Conservation (phyloP, 2,329 filamentous ascomycete species). For the Didymella pomorum region DNA sequence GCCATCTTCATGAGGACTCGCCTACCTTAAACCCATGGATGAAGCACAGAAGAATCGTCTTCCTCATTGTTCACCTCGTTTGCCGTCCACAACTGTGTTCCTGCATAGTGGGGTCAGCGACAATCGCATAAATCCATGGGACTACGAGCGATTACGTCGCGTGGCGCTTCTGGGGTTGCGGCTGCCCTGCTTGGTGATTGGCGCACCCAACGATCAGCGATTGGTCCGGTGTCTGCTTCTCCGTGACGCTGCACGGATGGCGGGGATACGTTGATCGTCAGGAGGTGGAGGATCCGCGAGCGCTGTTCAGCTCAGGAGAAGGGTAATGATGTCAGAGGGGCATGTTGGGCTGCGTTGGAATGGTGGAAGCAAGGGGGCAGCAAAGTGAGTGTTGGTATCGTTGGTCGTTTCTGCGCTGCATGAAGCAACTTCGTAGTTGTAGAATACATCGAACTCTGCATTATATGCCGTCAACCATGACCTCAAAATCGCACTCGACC, state of each 20-base stretch:
- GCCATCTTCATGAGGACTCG: background rate
- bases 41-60: conserved; percentile 81
- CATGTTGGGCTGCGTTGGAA: too few relatives aligned
- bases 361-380: too few relatives aligned
- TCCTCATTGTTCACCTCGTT: conserved; percentile 69
- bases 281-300: conserved; percentile 13
- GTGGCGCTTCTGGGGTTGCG: conserved; percentile 24
- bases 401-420: too few relatives aligned
- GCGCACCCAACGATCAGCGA: background rate
- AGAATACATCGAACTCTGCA: too few relatives aligned
- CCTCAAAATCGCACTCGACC: background rate
- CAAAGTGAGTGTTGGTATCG: too few relatives aligned
- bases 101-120: conserved; percentile 41
- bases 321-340: too few relatives aligned
- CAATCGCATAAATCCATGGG: conserved; percentile 3
- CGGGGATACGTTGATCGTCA: conserved; percentile 10
- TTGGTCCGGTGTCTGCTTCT: conserved; percentile 4
- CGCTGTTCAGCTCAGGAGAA: background rate
- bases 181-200: conserved; percentile 28
- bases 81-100: conserved; percentile 38
- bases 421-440: too few relatives aligned
- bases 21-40: conserved; percentile 86
- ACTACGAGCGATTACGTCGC: conserved; percentile 32
- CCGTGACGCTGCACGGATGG: background rate
- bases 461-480: too few relatives aligned